A percentile compares a stretch with the other conserved stretches of the same genome.
Evolutionary conservation across 2,329 filamentous ascomycete genomes (phyloP).

Genomic region (Alternaria gansuensis): DNA sequence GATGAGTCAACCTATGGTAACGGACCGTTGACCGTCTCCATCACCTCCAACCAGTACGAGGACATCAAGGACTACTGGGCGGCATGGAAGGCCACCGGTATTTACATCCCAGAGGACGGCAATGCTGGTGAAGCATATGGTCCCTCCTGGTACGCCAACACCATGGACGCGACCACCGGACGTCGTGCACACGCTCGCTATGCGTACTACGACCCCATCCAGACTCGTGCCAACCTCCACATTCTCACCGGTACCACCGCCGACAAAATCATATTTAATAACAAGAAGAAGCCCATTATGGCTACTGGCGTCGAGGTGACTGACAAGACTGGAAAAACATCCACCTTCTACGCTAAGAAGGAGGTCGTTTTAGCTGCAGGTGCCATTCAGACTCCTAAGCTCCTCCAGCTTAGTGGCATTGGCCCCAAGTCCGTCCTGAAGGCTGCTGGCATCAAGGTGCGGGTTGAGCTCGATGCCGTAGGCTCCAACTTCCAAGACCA

Average conservation of each 20-base stretch:
- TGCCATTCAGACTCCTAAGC: conserved; percentile 64
- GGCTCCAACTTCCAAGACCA: conserved; percentile 51
- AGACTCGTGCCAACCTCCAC: conserved; percentile 37
- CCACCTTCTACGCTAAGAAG: conserved; percentile 36
- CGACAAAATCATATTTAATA: conserved; percentile 34
- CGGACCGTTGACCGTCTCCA: conserved; percentile 40
- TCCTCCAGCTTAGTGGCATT: conserved; percentile 53
- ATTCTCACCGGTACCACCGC: conserved; percentile 36
- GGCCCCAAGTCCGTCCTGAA: conserved; percentile 44
- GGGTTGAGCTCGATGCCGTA: conserved; percentile 43
- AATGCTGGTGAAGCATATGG: conserved; percentile 38
- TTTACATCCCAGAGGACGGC: conserved; percentile 30
- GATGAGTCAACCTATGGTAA: conserved; percentile 35
- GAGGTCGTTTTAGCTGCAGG: conserved; percentile 70
- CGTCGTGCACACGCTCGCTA: conserved; percentile 40
- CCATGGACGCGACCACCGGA: conserved; percentile 40
- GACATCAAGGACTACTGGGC: conserved; percentile 40
- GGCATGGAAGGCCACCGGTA: conserved; percentile 36
- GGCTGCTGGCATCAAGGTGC: conserved; percentile 39
- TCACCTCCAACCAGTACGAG: conserved; percentile 40
- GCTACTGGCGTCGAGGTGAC: conserved; percentile 34
- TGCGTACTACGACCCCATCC: conserved; percentile 44
- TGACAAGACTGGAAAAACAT: conserved; percentile 17
- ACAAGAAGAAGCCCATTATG: conserved; percentile 24
- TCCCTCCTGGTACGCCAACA: conserved; percentile 39